These are phyloP conservation scores for Astathelohania contejeani DNA, from an alignment of 371 early-diverging fungal species.

Conservation along the genomic window DNA sequence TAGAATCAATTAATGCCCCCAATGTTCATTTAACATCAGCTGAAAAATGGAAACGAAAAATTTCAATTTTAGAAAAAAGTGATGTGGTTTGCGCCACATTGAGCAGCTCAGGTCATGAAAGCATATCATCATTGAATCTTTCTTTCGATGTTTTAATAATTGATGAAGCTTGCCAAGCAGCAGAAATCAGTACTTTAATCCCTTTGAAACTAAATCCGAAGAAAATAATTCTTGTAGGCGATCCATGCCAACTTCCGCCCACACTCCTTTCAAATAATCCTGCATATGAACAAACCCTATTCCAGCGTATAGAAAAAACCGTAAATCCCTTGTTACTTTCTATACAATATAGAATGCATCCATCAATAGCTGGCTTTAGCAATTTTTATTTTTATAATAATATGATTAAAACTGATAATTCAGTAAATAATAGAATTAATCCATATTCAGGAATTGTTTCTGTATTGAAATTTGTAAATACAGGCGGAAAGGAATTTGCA, in stretches of 20 bases:
- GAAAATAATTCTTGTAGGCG: slow-evolving; percentile 87
- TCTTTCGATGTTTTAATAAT: slow-evolving; percentile 77
- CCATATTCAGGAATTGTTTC: slow-evolving; percentile 55
- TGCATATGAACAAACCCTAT: slow-evolving; percentile 78
- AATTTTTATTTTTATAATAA: slow-evolving; percentile 96
- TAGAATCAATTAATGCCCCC: too few species aligned
- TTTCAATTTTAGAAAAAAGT: slow-evolving; percentile 68
- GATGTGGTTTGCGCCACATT: slow-evolving; percentile 92
- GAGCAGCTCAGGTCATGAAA: slow-evolving; percentile 88
- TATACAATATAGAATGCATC: slow-evolving; percentile 96
- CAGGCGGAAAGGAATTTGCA: slow-evolving; percentile 77
- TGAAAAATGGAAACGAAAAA: slow-evolving; percentile 65
- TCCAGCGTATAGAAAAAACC: slow-evolving; percentile 78
- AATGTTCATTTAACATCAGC: slow-evolving; percentile 72
- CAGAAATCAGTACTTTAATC: slow-evolving; percentile 88
- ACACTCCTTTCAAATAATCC: slow-evolving; percentile 81
- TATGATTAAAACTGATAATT: too few species aligned
- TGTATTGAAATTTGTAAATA: slow-evolving; percentile 77
- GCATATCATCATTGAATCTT: slow-evolving; percentile 66
- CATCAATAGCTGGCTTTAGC: slow-evolving; percentile 81
- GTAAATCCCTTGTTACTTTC: slow-evolving; percentile 75
- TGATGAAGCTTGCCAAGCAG: slow-evolving; percentile 93
- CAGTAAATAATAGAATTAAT: too few species aligned
- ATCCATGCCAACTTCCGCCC: slow-evolving; percentile 93
- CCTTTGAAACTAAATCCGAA: slow-evolving; percentile 77